Conservation (phyloP, 148 eudicot species). For the Agrostemma githago region DNA sequence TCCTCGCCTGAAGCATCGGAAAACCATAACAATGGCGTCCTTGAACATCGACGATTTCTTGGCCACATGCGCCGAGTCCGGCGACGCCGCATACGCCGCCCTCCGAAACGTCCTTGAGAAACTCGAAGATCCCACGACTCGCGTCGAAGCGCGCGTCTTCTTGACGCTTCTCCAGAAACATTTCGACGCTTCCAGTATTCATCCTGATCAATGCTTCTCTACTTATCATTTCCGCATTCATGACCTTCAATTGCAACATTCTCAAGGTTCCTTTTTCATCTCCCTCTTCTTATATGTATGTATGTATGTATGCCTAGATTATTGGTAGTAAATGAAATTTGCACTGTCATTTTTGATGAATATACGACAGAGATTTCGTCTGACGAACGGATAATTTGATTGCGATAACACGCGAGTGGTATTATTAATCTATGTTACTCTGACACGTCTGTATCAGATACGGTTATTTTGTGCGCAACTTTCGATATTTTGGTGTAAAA, state of each 20-base stretch:
- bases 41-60: constrained; percentile 55
- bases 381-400: neutral
- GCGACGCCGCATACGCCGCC: constrained; percentile 79
- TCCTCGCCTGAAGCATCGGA: constrained; percentile 1
- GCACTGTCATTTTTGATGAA: neutral
- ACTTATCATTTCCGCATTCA: constrained; percentile 82
- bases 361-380: neutral
- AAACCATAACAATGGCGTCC: constrained; percentile 20
- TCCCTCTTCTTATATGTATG: neutral
- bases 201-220: constrained; percentile 48
- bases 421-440: too few species aligned
- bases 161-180: constrained; percentile 57
- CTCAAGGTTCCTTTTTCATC: constrained; percentile 40
- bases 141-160: constrained; percentile 66
- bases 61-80: constrained; percentile 62
- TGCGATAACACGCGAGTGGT: neutral
- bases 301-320: neutral
- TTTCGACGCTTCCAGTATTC: constrained; percentile 35
- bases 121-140: constrained; percentile 71
- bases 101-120: constrained; percentile 66
- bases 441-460: too few species aligned
- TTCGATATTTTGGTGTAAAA: too few species aligned
- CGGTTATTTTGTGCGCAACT: too few species aligned
- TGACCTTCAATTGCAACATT: constrained; percentile 61
- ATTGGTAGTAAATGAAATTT: neutral